Percentiles rank a stretch among this genome's conserved stretches.
These are phyloP conservation scores for Trichoderma gracile DNA, from an alignment of 2,329 filamentous ascomycete genomes.

Conservation along the genomic window DNA sequence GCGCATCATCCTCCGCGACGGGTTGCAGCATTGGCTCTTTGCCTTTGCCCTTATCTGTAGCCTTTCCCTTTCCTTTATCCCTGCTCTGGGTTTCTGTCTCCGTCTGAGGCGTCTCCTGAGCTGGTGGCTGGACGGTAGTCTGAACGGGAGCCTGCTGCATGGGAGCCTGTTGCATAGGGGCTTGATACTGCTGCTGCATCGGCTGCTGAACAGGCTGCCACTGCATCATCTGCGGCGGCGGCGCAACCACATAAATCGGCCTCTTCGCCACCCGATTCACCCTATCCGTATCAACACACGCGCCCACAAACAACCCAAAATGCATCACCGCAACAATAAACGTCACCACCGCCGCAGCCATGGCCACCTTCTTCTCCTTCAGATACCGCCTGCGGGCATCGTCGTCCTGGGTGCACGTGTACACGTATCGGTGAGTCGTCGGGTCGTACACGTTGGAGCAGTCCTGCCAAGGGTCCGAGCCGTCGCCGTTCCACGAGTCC, in stretches of 20 bases:
- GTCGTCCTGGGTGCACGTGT: background rate
- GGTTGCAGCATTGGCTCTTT: background rate
- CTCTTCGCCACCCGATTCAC: slow-evolving; percentile 32
- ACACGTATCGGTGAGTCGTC: background rate
- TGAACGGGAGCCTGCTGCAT: background rate
- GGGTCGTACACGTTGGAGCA: background rate
- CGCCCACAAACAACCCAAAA: slow-evolving; percentile 43
- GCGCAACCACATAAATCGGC: slow-evolving; percentile 34
- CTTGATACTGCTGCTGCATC: slow-evolving; percentile 19
- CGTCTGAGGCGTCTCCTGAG: background rate
- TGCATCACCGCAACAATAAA: slow-evolving; percentile 31
- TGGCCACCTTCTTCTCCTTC: slow-evolving; percentile 27
- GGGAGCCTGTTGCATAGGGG: background rate
- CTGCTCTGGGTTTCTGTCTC: background rate
- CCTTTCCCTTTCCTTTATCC: background rate
- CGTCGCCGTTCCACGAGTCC: slow-evolving; percentile 21
- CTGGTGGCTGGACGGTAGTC: background rate
- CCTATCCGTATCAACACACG: slow-evolving; percentile 44
- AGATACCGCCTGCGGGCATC: background rate
- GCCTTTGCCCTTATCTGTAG: slow-evolving; percentile 5
- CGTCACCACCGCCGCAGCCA: slow-evolving; percentile 28
- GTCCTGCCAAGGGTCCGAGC: background rate
- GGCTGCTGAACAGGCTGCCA: slow-evolving; percentile 33
- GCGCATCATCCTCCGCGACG: slow-evolving; percentile 9
- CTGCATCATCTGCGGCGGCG: slow-evolving; percentile 30